Base-by-base conservation (phyloP, 768 basidiomycete genomes). In the Terana coerulea region DNA sequence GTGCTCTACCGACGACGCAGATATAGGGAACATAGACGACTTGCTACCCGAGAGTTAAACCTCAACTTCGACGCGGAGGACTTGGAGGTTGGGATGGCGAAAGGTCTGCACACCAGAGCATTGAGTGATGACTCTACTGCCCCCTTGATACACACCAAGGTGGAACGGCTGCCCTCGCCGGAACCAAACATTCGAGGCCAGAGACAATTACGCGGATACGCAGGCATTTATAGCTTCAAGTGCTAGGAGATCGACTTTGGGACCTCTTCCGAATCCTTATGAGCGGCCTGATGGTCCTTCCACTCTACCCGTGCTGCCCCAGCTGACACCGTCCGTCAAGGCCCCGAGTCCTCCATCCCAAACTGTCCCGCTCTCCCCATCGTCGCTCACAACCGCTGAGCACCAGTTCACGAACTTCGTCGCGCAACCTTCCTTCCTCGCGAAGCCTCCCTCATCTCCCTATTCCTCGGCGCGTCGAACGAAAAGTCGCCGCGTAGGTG, bases 61-160 rank as follows among this genome's bases (percentile, higher is more conserved):
- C 50, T 51, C 24, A 42, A 51, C 42, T 51, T 51, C 41, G 50
- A 43, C 21, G 34, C 50, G n/a, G 21, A 41, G 14, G 50, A 51
- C 31, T 17, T 33, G 26, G 41, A 51, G 17, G 17, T 44, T 22
- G 40, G 50, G 8, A 7, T 26, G 14, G 28, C 42, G 33, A 43
- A 17, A n/a, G 21, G 17, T 22, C 24, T 17, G 2, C 41, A 51
- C 26, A 17, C 33, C 21, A 19, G 41, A 14, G 28, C 19, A 7
- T 14, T 26, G 31, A 45, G 31, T n/a, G 42, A 43, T 12, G 33
- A 31, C 21, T 43, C 42, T 22, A 35, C 35, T 11, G 42, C 41
- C 11, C 35, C 31, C 3, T 30, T 30, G 9, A 41, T 30, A 11
- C 49, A 22, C 3, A 22, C 21, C 30, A 51, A 24, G 14, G 7